phyloP scores from a whole-genome alignment of 768 basidiomycete genomes.

The Mycena kentingensis region DNA sequence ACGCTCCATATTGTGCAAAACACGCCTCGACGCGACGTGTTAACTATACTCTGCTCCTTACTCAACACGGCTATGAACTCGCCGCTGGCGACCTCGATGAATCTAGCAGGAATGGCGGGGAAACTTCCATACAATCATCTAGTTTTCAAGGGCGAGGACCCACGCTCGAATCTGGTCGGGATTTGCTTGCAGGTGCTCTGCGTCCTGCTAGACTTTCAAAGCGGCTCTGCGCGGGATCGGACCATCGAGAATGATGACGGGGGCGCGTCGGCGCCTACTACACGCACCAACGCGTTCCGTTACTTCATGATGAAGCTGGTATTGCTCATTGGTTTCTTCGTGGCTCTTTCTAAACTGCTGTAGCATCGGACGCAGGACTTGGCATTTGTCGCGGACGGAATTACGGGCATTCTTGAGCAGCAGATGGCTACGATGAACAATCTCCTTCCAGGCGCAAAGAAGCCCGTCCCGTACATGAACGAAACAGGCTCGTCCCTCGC shows the following conservation, averaged over 20 bases:
- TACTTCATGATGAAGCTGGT: conserved; percentile 92
- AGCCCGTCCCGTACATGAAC: conserved; percentile 76
- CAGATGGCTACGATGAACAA: conserved; percentile 75
- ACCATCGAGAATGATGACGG: conserved; percentile 44
- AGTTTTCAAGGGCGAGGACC: conserved; percentile 87
- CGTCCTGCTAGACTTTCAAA: conserved; percentile 78
- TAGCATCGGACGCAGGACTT: conserved; percentile 93
- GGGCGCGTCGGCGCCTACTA: conserved; percentile 50
- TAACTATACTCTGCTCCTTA: conserved; percentile 90
- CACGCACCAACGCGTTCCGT: conserved; percentile 83
- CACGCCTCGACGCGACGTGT: conserved; percentile 76
- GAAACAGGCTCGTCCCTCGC: conserved; percentile 61
- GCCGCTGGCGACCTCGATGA: conserved; percentile 47
- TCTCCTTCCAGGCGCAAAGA: conserved; percentile 82
- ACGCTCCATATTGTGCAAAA: conserved; percentile 78
- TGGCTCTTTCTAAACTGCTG: conserved; percentile 12
- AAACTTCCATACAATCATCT: conserved; percentile 89
- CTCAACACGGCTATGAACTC: conserved; percentile 88
- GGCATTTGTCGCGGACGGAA: conserved; percentile 76
- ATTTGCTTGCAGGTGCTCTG: conserved; percentile 78
- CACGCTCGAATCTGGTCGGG: conserved; percentile 68
- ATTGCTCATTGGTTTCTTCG: conserved; percentile 8
- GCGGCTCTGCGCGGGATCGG: conserved; percentile 67
- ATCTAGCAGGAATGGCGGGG: conserved; percentile 70
- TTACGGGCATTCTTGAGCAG: conserved; percentile 67